phyloP scores from a whole-genome alignment of 768 basidiomycete genomes.

The Mycena maculata region DNA sequence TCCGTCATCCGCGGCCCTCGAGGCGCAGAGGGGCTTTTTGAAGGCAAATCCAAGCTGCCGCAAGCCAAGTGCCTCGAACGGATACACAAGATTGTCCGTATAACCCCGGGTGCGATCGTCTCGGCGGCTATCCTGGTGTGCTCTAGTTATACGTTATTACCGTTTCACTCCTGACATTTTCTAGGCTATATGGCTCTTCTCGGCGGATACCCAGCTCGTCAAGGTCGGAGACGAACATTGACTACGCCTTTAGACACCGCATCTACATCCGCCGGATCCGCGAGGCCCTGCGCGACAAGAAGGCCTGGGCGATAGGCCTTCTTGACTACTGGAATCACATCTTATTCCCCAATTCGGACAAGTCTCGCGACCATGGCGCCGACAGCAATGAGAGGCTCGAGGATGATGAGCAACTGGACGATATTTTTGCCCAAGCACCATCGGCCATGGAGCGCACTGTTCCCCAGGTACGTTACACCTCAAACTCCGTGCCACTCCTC shows the following conservation, averaged over 20 bases:
- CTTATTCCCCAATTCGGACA: slow-evolving; percentile 7
- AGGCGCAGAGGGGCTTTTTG: slow-evolving; percentile 3
- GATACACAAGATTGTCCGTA: not conserved
- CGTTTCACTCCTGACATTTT: slow-evolving; percentile 26
- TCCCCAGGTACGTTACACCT: slow-evolving; percentile 38
- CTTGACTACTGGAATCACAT: not conserved
- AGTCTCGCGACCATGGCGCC: not conserved
- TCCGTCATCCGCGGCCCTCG: not conserved
- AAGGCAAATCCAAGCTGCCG: not conserved
- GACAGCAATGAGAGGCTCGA: not conserved
- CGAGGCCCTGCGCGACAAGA: not conserved
- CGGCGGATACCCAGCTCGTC: not conserved
- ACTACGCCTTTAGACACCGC: not conserved
- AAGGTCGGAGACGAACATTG: not conserved
- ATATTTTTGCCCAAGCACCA: not conserved
- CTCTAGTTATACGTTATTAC: slow-evolving; percentile 38
- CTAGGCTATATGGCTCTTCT: not conserved
- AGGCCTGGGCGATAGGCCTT: not conserved
- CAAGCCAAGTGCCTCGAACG: not conserved
- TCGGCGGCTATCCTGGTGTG: not conserved
- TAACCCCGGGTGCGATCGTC: not conserved
- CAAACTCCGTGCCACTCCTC: not conserved
- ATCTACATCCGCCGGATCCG: not conserved
- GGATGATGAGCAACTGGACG: not conserved
- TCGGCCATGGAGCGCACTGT: slow-evolving; percentile 39